phyloP scores from a whole-genome alignment of 73 alveolate genomes.

The Paramecium biaurelia region DNA sequence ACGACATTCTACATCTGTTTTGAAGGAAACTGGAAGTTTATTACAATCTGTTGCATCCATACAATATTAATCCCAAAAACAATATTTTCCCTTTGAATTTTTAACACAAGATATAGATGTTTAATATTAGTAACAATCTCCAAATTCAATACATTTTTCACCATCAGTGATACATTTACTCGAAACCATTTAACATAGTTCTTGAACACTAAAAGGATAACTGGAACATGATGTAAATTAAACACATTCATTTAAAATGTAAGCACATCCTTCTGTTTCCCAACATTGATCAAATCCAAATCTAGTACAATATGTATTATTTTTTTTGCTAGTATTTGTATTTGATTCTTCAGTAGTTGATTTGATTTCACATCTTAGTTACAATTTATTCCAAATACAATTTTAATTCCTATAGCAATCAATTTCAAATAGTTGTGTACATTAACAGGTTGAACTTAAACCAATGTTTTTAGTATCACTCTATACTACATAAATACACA shows the following conservation, averaged over 20 bases:
- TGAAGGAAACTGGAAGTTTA: not conserved
- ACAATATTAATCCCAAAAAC: slow-evolving; percentile 11
- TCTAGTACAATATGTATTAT: not conserved
- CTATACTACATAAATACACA: not conserved
- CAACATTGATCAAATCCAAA: not conserved
- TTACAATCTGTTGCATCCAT: not conserved
- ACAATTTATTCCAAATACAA: not conserved
- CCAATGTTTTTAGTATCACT: not conserved
- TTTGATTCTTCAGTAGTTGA: not conserved
- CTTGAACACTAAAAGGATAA: not conserved
- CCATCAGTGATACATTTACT: slow-evolving; percentile 31
- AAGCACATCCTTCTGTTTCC: not conserved
- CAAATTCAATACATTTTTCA: not conserved
- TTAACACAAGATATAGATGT: not conserved
- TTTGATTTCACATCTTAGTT: not conserved
- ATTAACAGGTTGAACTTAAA: not conserved
- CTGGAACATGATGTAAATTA: not conserved
- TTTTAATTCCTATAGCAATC: not conserved
- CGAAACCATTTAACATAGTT: not conserved
- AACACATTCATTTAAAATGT: not conserved
- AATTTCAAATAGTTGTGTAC: not conserved
- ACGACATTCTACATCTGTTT: slow-evolving; percentile 4
- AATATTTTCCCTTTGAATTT: not conserved
- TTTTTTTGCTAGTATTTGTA: not conserved
- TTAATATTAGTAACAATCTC: not conserved